Evolutionary conservation across 2,329 filamentous ascomycete species (phyloP).

Genomic region (Trichoderma aggressivum): DNA sequence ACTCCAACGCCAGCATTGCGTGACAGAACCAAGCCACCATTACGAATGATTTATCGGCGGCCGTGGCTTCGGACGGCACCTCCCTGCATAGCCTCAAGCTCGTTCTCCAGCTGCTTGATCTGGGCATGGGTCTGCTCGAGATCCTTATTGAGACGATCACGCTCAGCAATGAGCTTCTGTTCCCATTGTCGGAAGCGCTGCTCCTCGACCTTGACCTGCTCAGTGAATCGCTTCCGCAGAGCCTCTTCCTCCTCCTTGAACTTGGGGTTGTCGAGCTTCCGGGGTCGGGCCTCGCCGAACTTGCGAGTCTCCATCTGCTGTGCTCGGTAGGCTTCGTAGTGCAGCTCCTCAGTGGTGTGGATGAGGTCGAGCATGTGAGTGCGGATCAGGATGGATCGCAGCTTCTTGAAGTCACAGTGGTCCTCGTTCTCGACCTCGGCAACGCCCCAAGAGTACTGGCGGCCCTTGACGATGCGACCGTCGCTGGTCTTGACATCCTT

Average conservation of each 20-base stretch:
- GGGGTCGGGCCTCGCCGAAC: constrained; percentile 93
- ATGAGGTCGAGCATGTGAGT: constrained; percentile 99
- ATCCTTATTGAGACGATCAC: constrained; percentile 99
- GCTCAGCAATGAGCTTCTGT: constrained; percentile 98
- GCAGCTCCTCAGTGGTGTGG: constrained; percentile 97
- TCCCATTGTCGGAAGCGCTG: constrained; percentile 99
- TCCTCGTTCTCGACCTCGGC: constrained; percentile 99
- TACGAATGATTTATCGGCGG: constrained; percentile 64
- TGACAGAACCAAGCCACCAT: constrained; percentile 16
- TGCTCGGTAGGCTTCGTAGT: constrained; percentile 98
- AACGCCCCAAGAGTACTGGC: constrained; percentile 98
- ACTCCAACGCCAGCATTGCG: constrained; percentile 30
- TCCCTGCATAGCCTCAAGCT: constrained; percentile 92
- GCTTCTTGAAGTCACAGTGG: constrained; percentile 99
- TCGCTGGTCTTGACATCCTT: constrained; percentile 98
- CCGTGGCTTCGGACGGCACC: constrained; percentile 86
- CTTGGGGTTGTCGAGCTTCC: constrained; percentile 99
- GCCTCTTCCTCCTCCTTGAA: constrained; percentile 99
- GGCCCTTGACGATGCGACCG: constrained; percentile 95
- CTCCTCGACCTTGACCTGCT: constrained; percentile 99
- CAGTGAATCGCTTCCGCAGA: constrained; percentile 96
- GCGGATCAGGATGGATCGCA: constrained; percentile 96
- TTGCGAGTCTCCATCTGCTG: constrained; percentile 99
- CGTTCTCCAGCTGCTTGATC: constrained; percentile 87
- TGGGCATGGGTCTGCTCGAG: constrained; percentile 94